A percentile compares a stretch with the other conserved stretches of the same genome.
phyloP scores from a whole-genome alignment of 371 early-diverging fungal genomes.

The Actinomucor elegans region DNA sequence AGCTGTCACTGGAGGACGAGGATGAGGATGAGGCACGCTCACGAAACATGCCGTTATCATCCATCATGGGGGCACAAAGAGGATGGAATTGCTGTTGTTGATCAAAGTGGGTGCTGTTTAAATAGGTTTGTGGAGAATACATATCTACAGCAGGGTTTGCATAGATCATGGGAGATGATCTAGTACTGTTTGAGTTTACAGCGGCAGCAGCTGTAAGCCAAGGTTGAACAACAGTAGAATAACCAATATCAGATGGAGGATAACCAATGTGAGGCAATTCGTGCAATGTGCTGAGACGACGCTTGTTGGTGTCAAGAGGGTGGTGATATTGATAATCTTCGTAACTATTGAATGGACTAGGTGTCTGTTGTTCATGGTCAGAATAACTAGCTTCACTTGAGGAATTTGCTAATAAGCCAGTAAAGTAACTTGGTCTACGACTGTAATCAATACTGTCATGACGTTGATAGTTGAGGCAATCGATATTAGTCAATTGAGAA shows the following conservation, averaged over 20 bases:
- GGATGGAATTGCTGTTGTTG: slow-evolving; percentile 6
- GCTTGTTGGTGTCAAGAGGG: slow-evolving; percentile 21
- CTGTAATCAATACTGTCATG: slow-evolving; percentile 31
- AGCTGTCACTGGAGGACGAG: slow-evolving; percentile 15
- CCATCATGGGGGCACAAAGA: slow-evolving; percentile 9
- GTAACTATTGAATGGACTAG: slow-evolving; percentile 25
- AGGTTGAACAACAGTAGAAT: slow-evolving; percentile 4
- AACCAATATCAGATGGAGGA: slow-evolving; percentile 1
- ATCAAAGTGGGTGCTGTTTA: background rate
- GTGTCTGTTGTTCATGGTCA: slow-evolving; percentile 25
- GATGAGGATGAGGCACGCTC: slow-evolving; percentile 27
- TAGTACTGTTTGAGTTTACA: background rate
- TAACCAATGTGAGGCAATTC: slow-evolving; percentile 9
- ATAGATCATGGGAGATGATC: slow-evolving; percentile 23
- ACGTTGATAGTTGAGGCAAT: slow-evolving; percentile 18
- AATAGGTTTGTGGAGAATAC: slow-evolving; percentile 21
- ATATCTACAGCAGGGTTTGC: slow-evolving; percentile 24
- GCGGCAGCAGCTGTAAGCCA: slow-evolving; percentile 12
- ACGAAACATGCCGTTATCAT: slow-evolving; percentile 10
- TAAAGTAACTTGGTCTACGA: slow-evolving; percentile 27
- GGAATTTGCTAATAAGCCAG: slow-evolving; percentile 23
- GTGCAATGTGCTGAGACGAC: slow-evolving; percentile 17
- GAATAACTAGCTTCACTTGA: slow-evolving; percentile 22
- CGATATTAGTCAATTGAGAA: slow-evolving; percentile 8
- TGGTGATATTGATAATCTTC: slow-evolving; percentile 26